A percentile compares a stretch with the other conserved stretches of the same genome.
Conservation (phyloP, 208 protist genomes). For the Strigomonas culicis region DNA sequence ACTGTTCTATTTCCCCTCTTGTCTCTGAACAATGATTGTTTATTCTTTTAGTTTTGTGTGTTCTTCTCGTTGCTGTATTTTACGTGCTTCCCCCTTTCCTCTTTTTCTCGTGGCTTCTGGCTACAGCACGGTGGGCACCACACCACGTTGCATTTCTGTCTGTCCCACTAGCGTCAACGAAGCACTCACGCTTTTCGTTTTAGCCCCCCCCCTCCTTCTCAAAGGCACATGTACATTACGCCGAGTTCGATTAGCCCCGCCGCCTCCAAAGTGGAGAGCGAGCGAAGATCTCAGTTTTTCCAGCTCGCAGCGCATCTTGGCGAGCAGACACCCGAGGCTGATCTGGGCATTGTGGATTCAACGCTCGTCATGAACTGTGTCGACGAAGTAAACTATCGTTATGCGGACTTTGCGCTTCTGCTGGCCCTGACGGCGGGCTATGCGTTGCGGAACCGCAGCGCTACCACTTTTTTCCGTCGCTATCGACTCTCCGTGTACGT, state of each 20-base stretch:
- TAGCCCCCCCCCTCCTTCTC: too few species aligned
- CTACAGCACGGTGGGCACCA: too few species aligned
- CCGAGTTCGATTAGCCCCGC: too few species aligned
- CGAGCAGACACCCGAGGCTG: background rate
- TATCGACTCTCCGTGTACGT: constrained; percentile 60
- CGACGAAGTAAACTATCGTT: constrained; percentile 77
- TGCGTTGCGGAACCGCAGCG: constrained; percentile 32
- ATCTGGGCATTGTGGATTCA: constrained; percentile 53
- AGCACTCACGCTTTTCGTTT: too few species aligned
- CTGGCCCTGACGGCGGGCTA: constrained; percentile 43
- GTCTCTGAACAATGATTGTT: too few species aligned
- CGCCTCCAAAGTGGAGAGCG: constrained; percentile 22
- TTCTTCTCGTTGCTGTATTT: constrained; percentile 1
- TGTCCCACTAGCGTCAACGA: too few species aligned
- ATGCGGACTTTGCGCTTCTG: constrained; percentile 68
- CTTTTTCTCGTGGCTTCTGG: too few species aligned
- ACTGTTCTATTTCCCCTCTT: too few species aligned
- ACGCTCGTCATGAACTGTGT: constrained; percentile 63
- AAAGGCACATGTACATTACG: too few species aligned
- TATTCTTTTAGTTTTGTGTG: too few species aligned
- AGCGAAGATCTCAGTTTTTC: constrained; percentile 59
- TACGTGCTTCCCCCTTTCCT: constrained; percentile 2
- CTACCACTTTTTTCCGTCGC: constrained; percentile 27
- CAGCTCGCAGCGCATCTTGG: constrained; percentile 11
- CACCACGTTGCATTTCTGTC: too few species aligned